Evolutionary conservation across 2,329 filamentous ascomycete species (phyloP), one percentile per base, ranked within the genome.

Genomic region (Dactylellina leptospora): DNA sequence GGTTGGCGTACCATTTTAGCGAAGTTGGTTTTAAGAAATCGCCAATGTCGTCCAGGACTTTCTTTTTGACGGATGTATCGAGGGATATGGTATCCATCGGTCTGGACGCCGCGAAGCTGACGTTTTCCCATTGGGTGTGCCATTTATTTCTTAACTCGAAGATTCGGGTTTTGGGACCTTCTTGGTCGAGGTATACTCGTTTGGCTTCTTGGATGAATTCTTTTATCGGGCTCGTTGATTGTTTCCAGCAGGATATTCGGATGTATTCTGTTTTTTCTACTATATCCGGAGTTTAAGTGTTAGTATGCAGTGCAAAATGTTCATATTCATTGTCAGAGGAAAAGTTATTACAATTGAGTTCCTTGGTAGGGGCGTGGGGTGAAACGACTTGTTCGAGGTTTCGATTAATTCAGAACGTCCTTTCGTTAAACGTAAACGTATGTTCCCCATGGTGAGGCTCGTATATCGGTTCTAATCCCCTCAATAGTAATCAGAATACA

Each of bases 11-110:
- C 74, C 76, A 81, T 47, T 74, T 58, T 27, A 74, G 51, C 10
- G 76, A 76, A n/a, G 75, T 63, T 3, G 70, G 75, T 60, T 80
- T 77, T 20, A 81, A 78, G 64, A 81, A 82, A 50, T 79, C 76
- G 36, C 79, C 75, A 16, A 79, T 75, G 68, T 82, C 79, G 51
- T 74, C 69, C 6, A 81, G 59, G 27, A 40, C 72, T 47, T 51
- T 71, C 56, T 60, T 66, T 74, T 28, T 33, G 75, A 45, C 38
- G 74, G 72, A 55, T 76, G 75, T 48, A 73, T 77, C 30, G 58
- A 58, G 62, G 40, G 63, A 76, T 40, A 89, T 86, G 1, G 87
- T 89, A 0, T 85, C 86, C 72, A 89, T 84, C 18, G 87, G 87
- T 3, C 87, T 83, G 44, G 83, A 83, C 1, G 83, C 82, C 36